These are phyloP conservation scores for Globisporangium cylindrosporum DNA, from an alignment of 352 stramenopile genomes.

Conservation along the genomic window DNA sequence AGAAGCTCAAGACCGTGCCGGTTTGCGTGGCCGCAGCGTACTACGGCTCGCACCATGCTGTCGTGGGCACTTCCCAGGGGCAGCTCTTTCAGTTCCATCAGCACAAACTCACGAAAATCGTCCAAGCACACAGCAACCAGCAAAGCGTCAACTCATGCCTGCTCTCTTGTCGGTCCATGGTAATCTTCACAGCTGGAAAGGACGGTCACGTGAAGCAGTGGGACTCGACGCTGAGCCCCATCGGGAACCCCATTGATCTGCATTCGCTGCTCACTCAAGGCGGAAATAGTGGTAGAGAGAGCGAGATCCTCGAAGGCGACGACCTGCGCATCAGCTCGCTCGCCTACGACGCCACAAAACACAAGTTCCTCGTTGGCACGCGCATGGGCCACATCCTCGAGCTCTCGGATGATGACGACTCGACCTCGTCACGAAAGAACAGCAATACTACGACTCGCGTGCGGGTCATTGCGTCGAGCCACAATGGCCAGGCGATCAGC, in stretches of 20 bases:
- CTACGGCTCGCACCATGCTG: conserved; percentile 44
- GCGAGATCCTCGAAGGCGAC: conserved; percentile 32
- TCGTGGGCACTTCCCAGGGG: conserved; percentile 63
- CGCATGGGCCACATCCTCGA: conserved; percentile 55
- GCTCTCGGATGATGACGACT: conserved; percentile 39
- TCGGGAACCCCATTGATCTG: conserved; percentile 67
- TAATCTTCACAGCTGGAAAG: conserved; percentile 76
- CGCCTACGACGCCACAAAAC: conserved; percentile 50
- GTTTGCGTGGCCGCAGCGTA: conserved; percentile 53
- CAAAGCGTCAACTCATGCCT: conserved; percentile 57
- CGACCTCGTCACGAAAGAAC: not conserved
- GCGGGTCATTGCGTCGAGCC: conserved; percentile 48
- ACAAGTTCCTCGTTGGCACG: conserved; percentile 60
- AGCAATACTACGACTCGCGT: conserved; percentile 7
- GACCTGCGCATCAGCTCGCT: conserved; percentile 73
- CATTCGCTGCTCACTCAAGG: conserved; percentile 26
- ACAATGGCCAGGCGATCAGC: conserved; percentile 24
- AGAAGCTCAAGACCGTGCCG: conserved; percentile 42
- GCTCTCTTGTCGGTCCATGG: conserved; percentile 63
- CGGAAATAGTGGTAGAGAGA: not conserved
- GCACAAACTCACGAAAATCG: conserved; percentile 42
- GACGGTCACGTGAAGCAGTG: conserved; percentile 78
- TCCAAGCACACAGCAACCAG: conserved; percentile 54
- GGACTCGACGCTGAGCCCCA: conserved; percentile 70
- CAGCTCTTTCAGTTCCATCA: conserved; percentile 73